These are phyloP conservation scores for Uromyces viciae-fabae DNA, from an alignment of 1,284 basidiomycete genomes.

Conservation along the genomic window DNA sequence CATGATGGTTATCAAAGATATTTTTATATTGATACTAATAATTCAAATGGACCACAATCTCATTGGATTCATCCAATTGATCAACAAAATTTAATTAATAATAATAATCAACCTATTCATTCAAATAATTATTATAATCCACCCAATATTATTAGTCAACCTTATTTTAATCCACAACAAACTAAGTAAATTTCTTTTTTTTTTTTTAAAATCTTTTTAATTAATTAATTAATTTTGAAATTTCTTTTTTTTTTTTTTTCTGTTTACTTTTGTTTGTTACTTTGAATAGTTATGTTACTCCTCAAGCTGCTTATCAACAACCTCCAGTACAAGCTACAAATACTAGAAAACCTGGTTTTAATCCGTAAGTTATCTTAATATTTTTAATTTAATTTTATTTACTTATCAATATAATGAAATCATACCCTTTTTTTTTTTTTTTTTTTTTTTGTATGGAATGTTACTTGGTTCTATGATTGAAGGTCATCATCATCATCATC, in stretches of 20 bases:
- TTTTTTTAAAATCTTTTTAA: too few relatives aligned
- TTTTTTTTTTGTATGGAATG: conserved; percentile 18
- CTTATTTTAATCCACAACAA: too few relatives aligned
- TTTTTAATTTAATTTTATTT: too few relatives aligned
- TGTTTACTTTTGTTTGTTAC: too few relatives aligned
- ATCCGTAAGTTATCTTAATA: not conserved
- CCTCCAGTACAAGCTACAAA: not conserved
- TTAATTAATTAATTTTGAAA: not conserved
- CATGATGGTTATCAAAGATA: conserved; percentile 12
- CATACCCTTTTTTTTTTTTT: not conserved
- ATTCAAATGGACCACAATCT: conserved; percentile 15
- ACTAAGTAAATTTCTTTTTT: too few relatives aligned
- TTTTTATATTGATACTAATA: conserved; percentile 19
- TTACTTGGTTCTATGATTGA: conserved; percentile 24
- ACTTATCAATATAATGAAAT: not conserved
- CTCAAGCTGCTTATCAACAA: conserved; percentile 14
- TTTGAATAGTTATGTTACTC: not conserved
- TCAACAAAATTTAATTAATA: not conserved
- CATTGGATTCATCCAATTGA: conserved; percentile 39
- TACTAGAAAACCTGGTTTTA: not conserved
- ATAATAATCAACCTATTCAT: not conserved
- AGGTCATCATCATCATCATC: conserved; percentile 32
- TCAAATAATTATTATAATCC: not conserved
- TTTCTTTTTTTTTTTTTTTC: not conserved
- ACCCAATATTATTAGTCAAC: not conserved